These are phyloP conservation scores for Pontederia paniculata DNA, from an alignment of 176 grass and related monocot genomes.

Conservation along the genomic window DNA sequence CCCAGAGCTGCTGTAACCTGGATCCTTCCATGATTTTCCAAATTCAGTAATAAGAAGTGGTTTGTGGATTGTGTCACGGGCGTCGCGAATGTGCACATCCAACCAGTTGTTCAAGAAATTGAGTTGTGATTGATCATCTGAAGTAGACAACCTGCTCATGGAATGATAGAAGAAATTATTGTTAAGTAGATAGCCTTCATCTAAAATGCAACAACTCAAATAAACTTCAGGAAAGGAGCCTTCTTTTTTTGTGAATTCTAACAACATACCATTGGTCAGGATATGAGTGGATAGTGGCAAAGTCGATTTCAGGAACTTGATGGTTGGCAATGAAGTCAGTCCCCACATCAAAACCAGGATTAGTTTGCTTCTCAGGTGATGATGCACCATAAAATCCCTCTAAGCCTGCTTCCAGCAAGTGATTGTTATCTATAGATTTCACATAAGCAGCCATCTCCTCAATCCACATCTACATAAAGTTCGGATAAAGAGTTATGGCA, in stretches of 20 bases:
- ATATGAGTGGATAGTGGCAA: slow-evolving; percentile 93
- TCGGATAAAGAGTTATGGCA: not conserved
- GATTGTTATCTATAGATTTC: slow-evolving; percentile 71
- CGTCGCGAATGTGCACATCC: slow-evolving; percentile 60
- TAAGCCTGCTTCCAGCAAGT: slow-evolving; percentile 83
- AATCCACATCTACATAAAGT: slow-evolving; percentile 56
- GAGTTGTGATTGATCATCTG: slow-evolving; percentile 41
- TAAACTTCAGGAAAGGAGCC: no score
- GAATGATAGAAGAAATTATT: not conserved
- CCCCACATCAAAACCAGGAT: slow-evolving; percentile 58
- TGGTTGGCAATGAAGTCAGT: slow-evolving; percentile 95
- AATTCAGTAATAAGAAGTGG: slow-evolving; percentile 81
- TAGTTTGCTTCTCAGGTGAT: slow-evolving; percentile 10
- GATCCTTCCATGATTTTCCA: slow-evolving; percentile 61
- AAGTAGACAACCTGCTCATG: slow-evolving; percentile 30
- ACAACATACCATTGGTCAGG: slow-evolving; percentile 66
- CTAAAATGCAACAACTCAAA: not conserved
- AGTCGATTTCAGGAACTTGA: slow-evolving; percentile 57
- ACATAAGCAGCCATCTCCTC: slow-evolving; percentile 78
- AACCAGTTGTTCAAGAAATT: slow-evolving; percentile 60
- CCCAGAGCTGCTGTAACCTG: slow-evolving; percentile 41
- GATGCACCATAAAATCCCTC: slow-evolving; percentile 82
- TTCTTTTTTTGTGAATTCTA: not conserved
- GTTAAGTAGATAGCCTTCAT: no score
- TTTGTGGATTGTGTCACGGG: slow-evolving; percentile 37